Evolutionary conservation across 2,329 filamentous ascomycete species (phyloP), one percentile per base, ranked within the genome.

Genomic region (Trichoderma arundinaceum): DNA sequence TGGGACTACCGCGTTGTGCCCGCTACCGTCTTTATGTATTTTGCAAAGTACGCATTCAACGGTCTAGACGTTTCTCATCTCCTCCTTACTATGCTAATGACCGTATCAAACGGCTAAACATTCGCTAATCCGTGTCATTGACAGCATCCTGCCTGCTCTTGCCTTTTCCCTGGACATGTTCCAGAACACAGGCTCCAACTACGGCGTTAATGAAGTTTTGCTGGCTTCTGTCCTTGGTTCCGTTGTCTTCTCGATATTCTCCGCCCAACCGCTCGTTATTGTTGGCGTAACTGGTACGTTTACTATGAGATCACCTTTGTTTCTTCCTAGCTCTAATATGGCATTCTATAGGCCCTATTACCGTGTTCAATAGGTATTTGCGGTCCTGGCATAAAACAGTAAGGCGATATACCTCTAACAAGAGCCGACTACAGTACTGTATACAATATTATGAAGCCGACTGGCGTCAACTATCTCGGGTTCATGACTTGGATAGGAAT

Each of bases 111-210:
- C 33, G 9, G 32, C 28, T 4, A 43, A 19, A 15, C 19, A 43
- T 13, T 54, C 17, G 32, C 62, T 65, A 8, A 53, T 33, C 33
- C 10, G 28, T 35, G 15, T 2, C 9, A 61, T 56, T 59, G 63
- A 60, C 73, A 95, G 92, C 79, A 95, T 96, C 73, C 79, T 96
- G 12, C 92, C 93, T 1, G 92, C 93, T 1, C 79, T 96, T 67
- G 93, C 93, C 54, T 96, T 96, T 79, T 95, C 92, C 1, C 83
- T 96, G 61, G 92, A 97, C 77, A 96, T 97, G 93, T 95, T 96
- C 74, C 90, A 89, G 68, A 94, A 94, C 78, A 97, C 92, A 0
- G 82, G 89, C 68, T 90, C 90, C 77, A 90, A 91, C 70, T 96
- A 92, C 73, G 92, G 93, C 58, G 92, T 97, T 66, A 96, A 96